Conservation (phyloP, 768 basidiomycete genomes). For the Auriscalpium orientale region DNA sequence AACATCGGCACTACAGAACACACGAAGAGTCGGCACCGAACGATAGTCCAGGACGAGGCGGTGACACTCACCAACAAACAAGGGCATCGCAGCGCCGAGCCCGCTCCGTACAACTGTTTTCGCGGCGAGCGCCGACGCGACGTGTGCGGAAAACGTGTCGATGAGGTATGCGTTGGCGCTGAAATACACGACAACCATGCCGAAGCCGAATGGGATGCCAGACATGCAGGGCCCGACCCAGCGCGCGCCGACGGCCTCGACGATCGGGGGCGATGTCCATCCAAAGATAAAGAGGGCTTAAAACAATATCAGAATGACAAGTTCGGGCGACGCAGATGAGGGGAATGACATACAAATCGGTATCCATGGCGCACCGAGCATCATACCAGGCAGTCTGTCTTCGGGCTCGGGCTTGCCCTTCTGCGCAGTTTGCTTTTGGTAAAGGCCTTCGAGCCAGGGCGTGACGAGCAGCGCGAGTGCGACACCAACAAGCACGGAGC, state of each 20-base stretch:
- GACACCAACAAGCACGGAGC: constrained; percentile 32
- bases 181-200: constrained; percentile 32
- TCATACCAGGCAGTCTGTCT: constrained; percentile 31
- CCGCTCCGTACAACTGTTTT: constrained; percentile 31
- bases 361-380: constrained; percentile 30
- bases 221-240: constrained; percentile 30
- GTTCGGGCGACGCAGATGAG: not conserved
- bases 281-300: constrained; percentile 34
- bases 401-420: constrained; percentile 34
- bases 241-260: constrained; percentile 27
- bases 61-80: constrained; percentile 20
- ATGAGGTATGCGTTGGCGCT: constrained; percentile 37
- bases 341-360: constrained; percentile 15
- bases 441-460: constrained; percentile 27
- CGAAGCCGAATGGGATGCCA: constrained; percentile 32
- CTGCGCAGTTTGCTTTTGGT: constrained; percentile 24
- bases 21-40: not conserved
- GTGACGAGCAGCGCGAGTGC: constrained; percentile 24
- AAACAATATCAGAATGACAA: not conserved
- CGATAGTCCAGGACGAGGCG: not conserved
- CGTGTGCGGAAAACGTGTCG: constrained; percentile 58
- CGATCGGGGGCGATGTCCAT: constrained; percentile 30
- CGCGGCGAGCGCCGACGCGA: constrained; percentile 39
- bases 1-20: constrained; percentile 25
- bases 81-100: constrained; percentile 29